Conservation (phyloP, 192 early-diverging fungal species). For the Coemansia sp. region DNA sequence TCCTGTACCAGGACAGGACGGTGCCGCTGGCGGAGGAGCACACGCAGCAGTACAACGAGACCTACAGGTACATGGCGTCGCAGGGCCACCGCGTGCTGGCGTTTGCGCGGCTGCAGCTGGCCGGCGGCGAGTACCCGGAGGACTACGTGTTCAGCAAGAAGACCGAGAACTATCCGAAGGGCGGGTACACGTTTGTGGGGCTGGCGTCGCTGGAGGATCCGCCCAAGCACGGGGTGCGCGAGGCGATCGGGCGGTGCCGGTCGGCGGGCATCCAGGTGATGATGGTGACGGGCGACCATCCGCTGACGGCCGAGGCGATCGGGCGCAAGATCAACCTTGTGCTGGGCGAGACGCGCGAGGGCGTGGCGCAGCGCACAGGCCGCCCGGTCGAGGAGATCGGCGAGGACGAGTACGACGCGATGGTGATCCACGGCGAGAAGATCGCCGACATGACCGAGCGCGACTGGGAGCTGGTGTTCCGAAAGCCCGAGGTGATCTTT, state of each 20-base stretch:
- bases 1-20: constrained; percentile 59
- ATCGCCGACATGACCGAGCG: constrained; percentile 77
- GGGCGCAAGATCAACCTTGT: constrained; percentile 96
- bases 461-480: constrained; percentile 93
- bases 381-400: constrained; percentile 60
- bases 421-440: constrained; percentile 91
- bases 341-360: constrained; percentile 81
- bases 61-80: constrained; percentile 87
- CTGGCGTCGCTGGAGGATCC: constrained; percentile 93
- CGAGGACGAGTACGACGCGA: constrained; percentile 82
- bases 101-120: constrained; percentile 80
- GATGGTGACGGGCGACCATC: constrained; percentile 99
- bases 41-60: constrained; percentile 63
- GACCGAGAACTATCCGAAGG: constrained; percentile 48
- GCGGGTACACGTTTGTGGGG: constrained; percentile 76
- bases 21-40: constrained; percentile 71
- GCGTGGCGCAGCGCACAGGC: constrained; percentile 69
- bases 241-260: constrained; percentile 92
- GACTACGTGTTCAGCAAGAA: constrained; percentile 75
- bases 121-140: constrained; percentile 67
- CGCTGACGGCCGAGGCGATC: constrained; percentile 94
- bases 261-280: constrained; percentile 93
- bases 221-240: constrained; percentile 97
- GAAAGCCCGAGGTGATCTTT: constrained; percentile 95
- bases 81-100: constrained; percentile 94